Evolutionary conservation across 2,329 filamentous ascomycete genomes (phyloP).

Genomic region (Penicillium hordei): DNA sequence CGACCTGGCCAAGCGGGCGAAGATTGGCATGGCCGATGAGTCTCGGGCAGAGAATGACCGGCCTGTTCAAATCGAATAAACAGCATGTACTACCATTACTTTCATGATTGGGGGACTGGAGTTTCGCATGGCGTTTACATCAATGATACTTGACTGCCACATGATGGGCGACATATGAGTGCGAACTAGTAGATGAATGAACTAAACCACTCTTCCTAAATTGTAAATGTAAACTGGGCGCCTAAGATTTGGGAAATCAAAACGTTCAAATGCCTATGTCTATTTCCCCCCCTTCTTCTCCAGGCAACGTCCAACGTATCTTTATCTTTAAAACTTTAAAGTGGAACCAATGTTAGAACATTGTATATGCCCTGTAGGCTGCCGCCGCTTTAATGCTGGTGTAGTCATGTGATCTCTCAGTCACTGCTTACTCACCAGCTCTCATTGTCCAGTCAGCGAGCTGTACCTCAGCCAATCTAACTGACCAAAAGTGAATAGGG

Average conservation of each 20-base stretch:
- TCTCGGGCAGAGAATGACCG: slow-evolving; percentile 82
- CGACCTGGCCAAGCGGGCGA: slow-evolving; percentile 63
- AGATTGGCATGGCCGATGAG: slow-evolving; percentile 77
- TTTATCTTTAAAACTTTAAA: too few relatives aligned
- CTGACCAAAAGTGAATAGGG: too few relatives aligned
- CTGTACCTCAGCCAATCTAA: too few relatives aligned
- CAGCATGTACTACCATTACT: slow-evolving; percentile 23
- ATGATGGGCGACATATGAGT: not conserved
- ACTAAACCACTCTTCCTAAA: not conserved
- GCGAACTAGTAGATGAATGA: not conserved
- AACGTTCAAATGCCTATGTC: too few relatives aligned
- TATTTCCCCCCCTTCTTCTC: too few relatives aligned
- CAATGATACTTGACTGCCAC: slow-evolving; percentile 1
- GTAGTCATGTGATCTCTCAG: too few relatives aligned
- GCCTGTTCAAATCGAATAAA: slow-evolving; percentile 42
- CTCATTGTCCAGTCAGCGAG: too few relatives aligned
- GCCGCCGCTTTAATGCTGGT: too few relatives aligned
- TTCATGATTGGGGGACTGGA: slow-evolving; percentile 26
- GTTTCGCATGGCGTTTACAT: slow-evolving; percentile 17
- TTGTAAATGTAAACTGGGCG: not conserved
- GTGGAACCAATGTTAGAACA: too few relatives aligned
- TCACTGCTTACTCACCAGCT: too few relatives aligned
- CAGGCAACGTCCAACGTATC: too few relatives aligned
- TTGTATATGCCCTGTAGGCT: too few relatives aligned
- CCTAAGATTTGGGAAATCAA: not conserved